A percentile compares a stretch with the other conserved stretches of the same genome.
These are phyloP conservation scores for Gorgonomyces haynaldii DNA, from an alignment of 192 early-diverging fungal genomes.

Conservation along the genomic window DNA sequence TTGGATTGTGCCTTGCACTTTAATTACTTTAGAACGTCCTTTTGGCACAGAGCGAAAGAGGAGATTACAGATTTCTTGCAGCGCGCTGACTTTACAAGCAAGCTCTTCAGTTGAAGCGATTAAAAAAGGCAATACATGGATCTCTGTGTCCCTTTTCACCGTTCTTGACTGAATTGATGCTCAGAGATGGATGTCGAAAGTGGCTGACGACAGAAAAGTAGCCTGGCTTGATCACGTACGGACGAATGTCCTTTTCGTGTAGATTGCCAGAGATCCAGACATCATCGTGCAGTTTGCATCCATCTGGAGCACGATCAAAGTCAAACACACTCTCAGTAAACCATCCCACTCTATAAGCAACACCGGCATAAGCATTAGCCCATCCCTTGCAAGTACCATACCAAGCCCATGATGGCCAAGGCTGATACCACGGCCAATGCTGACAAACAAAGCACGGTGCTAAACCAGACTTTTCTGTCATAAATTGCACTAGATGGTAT, in stretches of 20 bases:
- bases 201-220: neutral
- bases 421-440: neutral
- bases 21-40: too few species aligned
- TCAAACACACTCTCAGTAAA: conserved; percentile 8
- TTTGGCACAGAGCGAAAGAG: too few species aligned
- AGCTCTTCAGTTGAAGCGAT: too few species aligned
- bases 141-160: too few species aligned
- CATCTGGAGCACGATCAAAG: neutral
- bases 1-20: too few species aligned
- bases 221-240: conserved; percentile 8
- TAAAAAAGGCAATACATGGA: too few species aligned
- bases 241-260: conserved; percentile 3
- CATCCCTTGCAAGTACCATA: conserved; percentile 9
- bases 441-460: neutral
- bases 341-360: conserved; percentile 9
- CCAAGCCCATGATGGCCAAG: neutral
- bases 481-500: neutral
- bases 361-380: conserved; percentile 11
- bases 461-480: neutral
- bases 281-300: conserved; percentile 11
- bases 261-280: conserved; percentile 12
- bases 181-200: conserved; percentile 1
- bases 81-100: too few species aligned
- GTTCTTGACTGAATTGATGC: conserved; percentile 9
- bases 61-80: too few species aligned